phyloP scores from a whole-genome alignment of 768 basidiomycete species.

The Russula sp. region DNA sequence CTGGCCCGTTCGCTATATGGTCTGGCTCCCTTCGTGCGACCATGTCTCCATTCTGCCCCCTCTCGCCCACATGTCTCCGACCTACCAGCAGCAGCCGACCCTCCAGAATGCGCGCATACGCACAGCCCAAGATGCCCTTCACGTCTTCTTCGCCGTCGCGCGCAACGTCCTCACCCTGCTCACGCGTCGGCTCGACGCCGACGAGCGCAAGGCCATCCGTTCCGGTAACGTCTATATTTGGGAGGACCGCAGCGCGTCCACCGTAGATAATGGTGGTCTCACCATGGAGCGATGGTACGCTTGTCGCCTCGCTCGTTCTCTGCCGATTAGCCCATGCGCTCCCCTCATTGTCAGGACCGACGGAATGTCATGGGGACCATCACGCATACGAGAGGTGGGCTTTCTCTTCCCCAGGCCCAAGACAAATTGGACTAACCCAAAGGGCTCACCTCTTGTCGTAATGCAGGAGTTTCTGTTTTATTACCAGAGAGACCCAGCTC shows the following conservation, averaged over 20 bases:
- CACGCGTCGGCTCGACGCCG: slow-evolving; percentile 67
- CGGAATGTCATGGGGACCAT: slow-evolving; percentile 76
- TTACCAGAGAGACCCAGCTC: slow-evolving; percentile 42
- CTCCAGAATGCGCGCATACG: slow-evolving; percentile 67
- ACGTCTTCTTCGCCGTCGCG: slow-evolving; percentile 68
- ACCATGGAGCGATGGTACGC: slow-evolving; percentile 67
- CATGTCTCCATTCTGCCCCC: slow-evolving; percentile 21
- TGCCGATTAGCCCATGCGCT: background rate
- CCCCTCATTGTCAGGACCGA: slow-evolving; percentile 41
- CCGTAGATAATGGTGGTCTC: slow-evolving; percentile 66
- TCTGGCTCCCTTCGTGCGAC: slow-evolving; percentile 17
- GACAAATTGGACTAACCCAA: background rate
- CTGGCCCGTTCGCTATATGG: slow-evolving; percentile 20
- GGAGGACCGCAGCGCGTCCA: slow-evolving; percentile 71
- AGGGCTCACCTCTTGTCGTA: background rate
- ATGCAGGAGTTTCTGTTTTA: slow-evolving; percentile 77
- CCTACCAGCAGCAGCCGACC: slow-evolving; percentile 62
- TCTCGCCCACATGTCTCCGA: slow-evolving; percentile 20
- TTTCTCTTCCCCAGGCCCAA: background rate
- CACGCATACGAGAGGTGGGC: slow-evolving; percentile 72
- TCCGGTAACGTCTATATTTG: slow-evolving; percentile 47
- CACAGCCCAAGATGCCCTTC: slow-evolving; percentile 70
- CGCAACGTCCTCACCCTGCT: slow-evolving; percentile 61
- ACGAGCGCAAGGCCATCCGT: slow-evolving; percentile 51
- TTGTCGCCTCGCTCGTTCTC: background rate